phyloP scores from a whole-genome alignment of 169 alveolate genomes.

The Pseudocohnilembus persalinus region DNA sequence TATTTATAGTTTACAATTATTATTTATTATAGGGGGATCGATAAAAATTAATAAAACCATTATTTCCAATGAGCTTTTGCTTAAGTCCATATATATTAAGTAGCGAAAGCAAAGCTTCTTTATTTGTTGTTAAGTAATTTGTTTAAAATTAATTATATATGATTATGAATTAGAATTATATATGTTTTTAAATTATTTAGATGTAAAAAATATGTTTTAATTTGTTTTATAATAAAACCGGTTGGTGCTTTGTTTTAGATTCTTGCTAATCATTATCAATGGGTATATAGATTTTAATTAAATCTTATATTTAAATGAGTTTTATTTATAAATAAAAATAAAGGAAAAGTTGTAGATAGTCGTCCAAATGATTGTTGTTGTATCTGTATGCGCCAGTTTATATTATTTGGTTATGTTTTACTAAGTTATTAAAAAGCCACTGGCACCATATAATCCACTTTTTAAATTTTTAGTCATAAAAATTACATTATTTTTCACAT shows the following conservation, averaged over 20 bases:
- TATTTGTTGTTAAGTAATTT: conserved; percentile 21
- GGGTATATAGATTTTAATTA: background rate
- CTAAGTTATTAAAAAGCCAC: conserved; percentile 39
- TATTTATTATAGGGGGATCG: too few relatives aligned
- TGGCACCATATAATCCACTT: conserved; percentile 39
- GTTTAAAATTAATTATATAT: background rate
- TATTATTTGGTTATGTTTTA: conserved; percentile 41
- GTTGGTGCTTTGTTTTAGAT: conserved; percentile 3
- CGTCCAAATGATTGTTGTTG: background rate
- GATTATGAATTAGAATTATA: conserved; percentile 15
- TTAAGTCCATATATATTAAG: conserved; percentile 31
- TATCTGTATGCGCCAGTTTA: conserved; percentile 20
- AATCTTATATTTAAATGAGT: conserved; percentile 1
- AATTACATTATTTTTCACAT: conserved; percentile 43
- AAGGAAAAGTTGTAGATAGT: background rate
- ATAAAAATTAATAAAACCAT: too few relatives aligned
- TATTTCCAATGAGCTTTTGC: conserved; percentile 40
- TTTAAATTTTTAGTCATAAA: conserved; percentile 41
- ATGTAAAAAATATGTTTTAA: conserved; percentile 44
- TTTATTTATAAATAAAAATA: conserved; percentile 8
- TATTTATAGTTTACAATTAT: too few relatives aligned
- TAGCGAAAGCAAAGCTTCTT: conserved; percentile 38
- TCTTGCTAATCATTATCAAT: conserved; percentile 8
- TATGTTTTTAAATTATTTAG: conserved; percentile 35
- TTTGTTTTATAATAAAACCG: conserved; percentile 42